Conservation (phyloP, 495 filamentous ascomycete genomes). For the Emericellopsis terricola region DNA sequence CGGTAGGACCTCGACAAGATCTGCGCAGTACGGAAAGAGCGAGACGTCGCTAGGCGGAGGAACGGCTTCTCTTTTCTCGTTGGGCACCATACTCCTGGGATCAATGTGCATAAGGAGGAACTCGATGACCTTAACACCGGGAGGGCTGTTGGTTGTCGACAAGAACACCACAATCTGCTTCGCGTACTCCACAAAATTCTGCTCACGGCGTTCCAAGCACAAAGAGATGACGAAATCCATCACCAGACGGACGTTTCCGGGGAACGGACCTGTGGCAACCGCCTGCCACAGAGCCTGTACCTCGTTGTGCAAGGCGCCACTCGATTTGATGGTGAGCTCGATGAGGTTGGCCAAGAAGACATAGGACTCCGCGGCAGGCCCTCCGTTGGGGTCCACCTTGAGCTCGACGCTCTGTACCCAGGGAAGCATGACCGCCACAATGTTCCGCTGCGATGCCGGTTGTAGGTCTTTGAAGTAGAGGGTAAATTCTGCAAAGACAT, state of each 20-base stretch:
- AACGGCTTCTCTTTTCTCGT: slow-evolving; percentile 57
- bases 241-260: slow-evolving; percentile 87
- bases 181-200: slow-evolving; percentile 92
- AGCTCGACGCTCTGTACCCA: slow-evolving; percentile 94
- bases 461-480: slow-evolving; percentile 74
- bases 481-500: slow-evolving; percentile 88
- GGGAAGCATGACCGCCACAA: slow-evolving; percentile 83
- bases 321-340: slow-evolving; percentile 87
- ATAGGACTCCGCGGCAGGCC: slow-evolving; percentile 77
- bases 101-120: slow-evolving; percentile 79
- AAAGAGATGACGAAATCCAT: slow-evolving; percentile 90
- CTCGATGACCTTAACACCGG: slow-evolving; percentile 78
- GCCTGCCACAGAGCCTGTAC: slow-evolving; percentile 97
- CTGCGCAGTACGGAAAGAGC: slow-evolving; percentile 73
- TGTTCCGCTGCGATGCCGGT: slow-evolving; percentile 70
- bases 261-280: slow-evolving; percentile 79
- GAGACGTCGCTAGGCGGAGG: slow-evolving; percentile 56
- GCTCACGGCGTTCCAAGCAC: slow-evolving; percentile 82
- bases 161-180: slow-evolving; percentile 96
- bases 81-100: slow-evolving; percentile 74
- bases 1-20: slow-evolving; percentile 62
- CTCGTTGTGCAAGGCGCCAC: slow-evolving; percentile 79
- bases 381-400: slow-evolving; percentile 85
- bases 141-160: slow-evolving; percentile 63
- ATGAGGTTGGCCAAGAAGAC: slow-evolving; percentile 91